Percentiles rank a stretch among this genome's conserved stretches.
Conservation (phyloP, 2,329 filamentous ascomycete genomes). For the Nothopassalora personata region DNA sequence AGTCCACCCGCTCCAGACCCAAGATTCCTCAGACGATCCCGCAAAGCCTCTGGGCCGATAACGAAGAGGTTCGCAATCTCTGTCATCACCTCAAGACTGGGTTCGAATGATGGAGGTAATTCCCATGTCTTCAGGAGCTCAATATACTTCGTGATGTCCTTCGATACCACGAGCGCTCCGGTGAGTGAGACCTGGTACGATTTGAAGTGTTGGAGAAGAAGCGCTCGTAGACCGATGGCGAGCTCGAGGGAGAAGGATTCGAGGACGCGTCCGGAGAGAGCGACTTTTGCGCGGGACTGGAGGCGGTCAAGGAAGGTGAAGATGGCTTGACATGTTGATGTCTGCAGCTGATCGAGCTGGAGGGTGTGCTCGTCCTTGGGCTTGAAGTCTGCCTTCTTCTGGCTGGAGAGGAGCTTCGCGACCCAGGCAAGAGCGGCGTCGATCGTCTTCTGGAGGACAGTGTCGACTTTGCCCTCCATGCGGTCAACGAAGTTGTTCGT, state of each 20-base stretch:
- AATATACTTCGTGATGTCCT: constrained; percentile 91
- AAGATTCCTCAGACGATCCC: constrained; percentile 46
- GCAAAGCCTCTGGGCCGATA: constrained; percentile 60
- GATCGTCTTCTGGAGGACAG: constrained; percentile 62
- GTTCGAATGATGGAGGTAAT: constrained; percentile 50
- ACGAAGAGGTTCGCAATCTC: constrained; percentile 97
- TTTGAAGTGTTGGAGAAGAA: constrained; percentile 89
- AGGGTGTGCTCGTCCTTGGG: constrained; percentile 73
- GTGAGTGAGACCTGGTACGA: constrained; percentile 90
- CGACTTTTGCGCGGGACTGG: constrained; percentile 56
- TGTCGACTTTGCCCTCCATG: constrained; percentile 79
- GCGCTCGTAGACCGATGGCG: constrained; percentile 67
- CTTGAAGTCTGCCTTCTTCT: constrained; percentile 85
- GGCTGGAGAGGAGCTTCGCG: constrained; percentile 62
- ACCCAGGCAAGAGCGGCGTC: constrained; percentile 74
- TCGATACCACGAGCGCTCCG: constrained; percentile 88
- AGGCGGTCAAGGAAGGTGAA: constrained; percentile 70
- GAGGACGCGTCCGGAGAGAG: constrained; percentile 78
- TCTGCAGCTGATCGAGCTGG: constrained; percentile 68
- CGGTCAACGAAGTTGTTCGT: constrained; percentile 66
- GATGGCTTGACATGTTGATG: constrained; percentile 74
- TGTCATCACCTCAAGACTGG: constrained; percentile 71
- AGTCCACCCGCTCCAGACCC: constrained; percentile 33
- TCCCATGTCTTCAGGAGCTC: constrained; percentile 80
- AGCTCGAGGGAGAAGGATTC: constrained; percentile 79